Percentiles rank a stretch among this genome's conserved stretches.
These are phyloP conservation scores for Tilletia indica DNA, from an alignment of 1,284 basidiomycete genomes.

Conservation along the genomic window DNA sequence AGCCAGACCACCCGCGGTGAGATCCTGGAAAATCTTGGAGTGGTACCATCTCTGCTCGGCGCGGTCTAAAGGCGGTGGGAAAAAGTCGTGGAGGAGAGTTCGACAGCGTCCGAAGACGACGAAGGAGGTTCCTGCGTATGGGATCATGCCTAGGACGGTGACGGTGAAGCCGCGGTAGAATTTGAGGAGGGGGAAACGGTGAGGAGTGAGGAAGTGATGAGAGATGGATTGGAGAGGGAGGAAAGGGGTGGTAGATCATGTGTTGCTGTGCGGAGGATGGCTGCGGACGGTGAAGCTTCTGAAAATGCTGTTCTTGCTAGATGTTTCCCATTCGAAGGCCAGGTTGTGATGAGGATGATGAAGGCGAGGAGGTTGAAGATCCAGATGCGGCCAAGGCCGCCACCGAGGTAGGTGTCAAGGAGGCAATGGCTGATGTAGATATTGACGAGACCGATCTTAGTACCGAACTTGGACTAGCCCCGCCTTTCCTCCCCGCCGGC, in stretches of 20 bases:
- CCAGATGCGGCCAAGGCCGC: not conserved
- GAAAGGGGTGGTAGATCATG: not conserved
- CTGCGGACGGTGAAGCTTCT: not conserved
- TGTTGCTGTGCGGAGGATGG: not conserved
- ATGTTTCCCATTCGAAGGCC: not conserved
- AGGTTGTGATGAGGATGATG: not conserved
- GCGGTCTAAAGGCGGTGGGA: constrained; percentile 26
- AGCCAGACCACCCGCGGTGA: constrained; percentile 83
- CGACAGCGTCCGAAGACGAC: constrained; percentile 60
- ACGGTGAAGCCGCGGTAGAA: constrained; percentile 86
- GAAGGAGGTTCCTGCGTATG: constrained; percentile 95
- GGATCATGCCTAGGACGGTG: constrained; percentile 68
- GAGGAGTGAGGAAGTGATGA: constrained; percentile 28
- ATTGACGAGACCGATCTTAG: constrained; percentile 11
- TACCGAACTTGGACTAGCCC: not conserved
- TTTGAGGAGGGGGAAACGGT: constrained; percentile 62
- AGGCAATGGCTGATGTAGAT: not conserved
- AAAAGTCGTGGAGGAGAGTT: constrained; percentile 38
- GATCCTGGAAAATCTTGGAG: constrained; percentile 59
- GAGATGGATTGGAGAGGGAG: not conserved
- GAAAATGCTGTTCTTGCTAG: no score
- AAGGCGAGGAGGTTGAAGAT: not conserved
- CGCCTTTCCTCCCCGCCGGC: not conserved
- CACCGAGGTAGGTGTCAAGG: not conserved
- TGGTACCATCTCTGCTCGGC: constrained; percentile 38